Evolutionary conservation across 257 asterid species (phyloP).

Genomic region (Nicotiana knightiana): DNA sequence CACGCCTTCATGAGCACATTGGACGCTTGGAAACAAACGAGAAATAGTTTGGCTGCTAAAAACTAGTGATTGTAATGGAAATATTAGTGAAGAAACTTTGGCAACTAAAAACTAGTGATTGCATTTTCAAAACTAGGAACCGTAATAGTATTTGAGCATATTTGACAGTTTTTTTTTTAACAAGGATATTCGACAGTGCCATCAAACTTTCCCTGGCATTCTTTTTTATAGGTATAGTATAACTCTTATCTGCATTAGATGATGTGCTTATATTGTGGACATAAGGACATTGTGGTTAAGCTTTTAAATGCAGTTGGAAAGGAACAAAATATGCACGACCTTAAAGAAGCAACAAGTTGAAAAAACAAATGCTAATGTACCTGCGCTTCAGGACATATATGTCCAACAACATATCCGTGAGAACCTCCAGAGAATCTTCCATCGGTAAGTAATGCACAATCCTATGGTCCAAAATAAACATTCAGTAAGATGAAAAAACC

Average conservation of each 20-base stretch:
- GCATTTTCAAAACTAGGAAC: not conserved
- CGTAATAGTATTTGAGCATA: not conserved
- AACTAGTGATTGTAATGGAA: not conserved
- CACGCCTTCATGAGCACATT: not conserved
- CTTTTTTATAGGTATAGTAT: too few relatives aligned
- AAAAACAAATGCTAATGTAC: slow-evolving; percentile 23
- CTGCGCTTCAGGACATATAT: slow-evolving; percentile 98
- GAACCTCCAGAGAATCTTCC: slow-evolving; percentile 99
- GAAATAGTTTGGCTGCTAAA: not conserved
- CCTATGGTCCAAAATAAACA: slow-evolving; percentile 34
- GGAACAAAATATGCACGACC: not conserved
- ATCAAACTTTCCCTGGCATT: too few relatives aligned
- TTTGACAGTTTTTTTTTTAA: not conserved
- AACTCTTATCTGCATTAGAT: too few relatives aligned
- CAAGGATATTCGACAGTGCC: not conserved
- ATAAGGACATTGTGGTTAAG: too few relatives aligned
- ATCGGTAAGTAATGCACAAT: slow-evolving; percentile 85
- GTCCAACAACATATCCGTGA: slow-evolving; percentile 96
- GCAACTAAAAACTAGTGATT: not conserved
- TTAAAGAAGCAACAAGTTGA: not conserved
- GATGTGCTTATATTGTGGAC: too few relatives aligned
- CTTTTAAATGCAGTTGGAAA: too few relatives aligned
- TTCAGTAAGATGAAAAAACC: not conserved
- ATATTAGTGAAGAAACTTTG: not conserved
- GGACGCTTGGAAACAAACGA: not conserved